These are phyloP conservation scores for Phytophthora uliginosa DNA, from an alignment of 352 stramenopile genomes.

Conservation along the genomic window DNA sequence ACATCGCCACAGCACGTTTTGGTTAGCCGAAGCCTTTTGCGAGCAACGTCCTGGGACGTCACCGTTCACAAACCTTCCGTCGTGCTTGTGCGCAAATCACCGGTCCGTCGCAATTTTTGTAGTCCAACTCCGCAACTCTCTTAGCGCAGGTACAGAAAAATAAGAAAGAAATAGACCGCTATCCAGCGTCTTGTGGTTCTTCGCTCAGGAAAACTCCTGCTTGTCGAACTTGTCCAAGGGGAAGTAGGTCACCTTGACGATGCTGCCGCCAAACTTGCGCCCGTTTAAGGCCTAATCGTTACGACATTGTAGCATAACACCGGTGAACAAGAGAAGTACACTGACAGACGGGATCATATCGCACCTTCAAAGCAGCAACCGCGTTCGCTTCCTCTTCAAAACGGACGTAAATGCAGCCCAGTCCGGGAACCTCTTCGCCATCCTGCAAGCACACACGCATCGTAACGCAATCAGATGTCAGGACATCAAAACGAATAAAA, in stretches of 20 bases:
- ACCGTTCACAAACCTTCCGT: slow-evolving; percentile 49
- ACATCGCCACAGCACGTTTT: slow-evolving; percentile 49
- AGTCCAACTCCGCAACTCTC: slow-evolving; percentile 25
- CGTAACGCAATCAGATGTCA: background rate
- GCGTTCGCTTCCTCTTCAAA: slow-evolving; percentile 72
- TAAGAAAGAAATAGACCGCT: slow-evolving; percentile 30
- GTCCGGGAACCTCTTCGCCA: slow-evolving; percentile 57
- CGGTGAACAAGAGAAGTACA: slow-evolving; percentile 7
- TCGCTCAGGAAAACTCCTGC: slow-evolving; percentile 65
- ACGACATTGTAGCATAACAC: slow-evolving; percentile 4
- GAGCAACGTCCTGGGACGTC: slow-evolving; percentile 30
- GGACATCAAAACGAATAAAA: background rate
- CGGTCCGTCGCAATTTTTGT: slow-evolving; percentile 23
- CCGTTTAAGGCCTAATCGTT: slow-evolving; percentile 73
- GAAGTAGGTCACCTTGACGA: slow-evolving; percentile 88
- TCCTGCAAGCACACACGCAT: slow-evolving; percentile 49
- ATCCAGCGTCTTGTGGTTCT: slow-evolving; percentile 16
- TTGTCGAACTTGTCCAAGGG: slow-evolving; percentile 78
- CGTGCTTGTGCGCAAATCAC: slow-evolving; percentile 15
- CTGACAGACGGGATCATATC: background rate
- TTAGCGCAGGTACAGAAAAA: slow-evolving; percentile 34
- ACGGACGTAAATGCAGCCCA: slow-evolving; percentile 87
- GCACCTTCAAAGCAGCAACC: slow-evolving; percentile 73
- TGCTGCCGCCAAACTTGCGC: slow-evolving; percentile 90
- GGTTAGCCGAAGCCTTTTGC: slow-evolving; percentile 30